Conservation (phyloP, 192 early-diverging fungal genomes). For the Dimargaris xerosporica region DNA sequence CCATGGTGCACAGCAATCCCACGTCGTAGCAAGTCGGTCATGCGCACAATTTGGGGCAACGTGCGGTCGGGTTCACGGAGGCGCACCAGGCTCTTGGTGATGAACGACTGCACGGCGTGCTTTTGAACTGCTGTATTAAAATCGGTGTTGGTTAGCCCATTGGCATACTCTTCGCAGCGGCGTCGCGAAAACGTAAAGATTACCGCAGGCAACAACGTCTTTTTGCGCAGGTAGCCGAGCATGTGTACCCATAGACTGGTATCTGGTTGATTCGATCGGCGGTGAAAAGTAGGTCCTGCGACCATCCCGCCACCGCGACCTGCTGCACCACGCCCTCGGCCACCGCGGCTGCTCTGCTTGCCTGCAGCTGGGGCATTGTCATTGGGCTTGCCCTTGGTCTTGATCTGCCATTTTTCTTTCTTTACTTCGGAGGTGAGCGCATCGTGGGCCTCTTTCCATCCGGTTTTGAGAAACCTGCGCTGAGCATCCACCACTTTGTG, state of each 20-base stretch:
- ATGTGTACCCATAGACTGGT: conserved; percentile 71
- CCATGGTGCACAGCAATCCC: conserved; percentile 97
- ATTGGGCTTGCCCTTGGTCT: conserved; percentile 3
- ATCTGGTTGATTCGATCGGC: conserved; percentile 36
- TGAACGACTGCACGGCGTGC: conserved; percentile 73
- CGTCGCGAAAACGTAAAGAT: conserved; percentile 92
- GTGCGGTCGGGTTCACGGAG: conserved; percentile 71
- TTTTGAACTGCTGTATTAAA: conserved; percentile 62
- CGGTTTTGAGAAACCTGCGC: conserved; percentile 39
- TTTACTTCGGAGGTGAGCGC: conserved; percentile 47
- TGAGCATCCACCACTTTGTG: conserved; percentile 80
- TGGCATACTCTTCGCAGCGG: conserved; percentile 86
- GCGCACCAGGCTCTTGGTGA: conserved; percentile 63
- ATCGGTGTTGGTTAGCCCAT: conserved; percentile 61
- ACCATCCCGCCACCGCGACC: conserved; percentile 27
- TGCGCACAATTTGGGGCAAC: conserved; percentile 77
- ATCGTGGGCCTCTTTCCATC: conserved; percentile 62
- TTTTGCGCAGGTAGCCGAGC: conserved; percentile 55
- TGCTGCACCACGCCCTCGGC: too few species aligned
- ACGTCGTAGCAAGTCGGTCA: conserved; percentile 67
- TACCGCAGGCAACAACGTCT: conserved; percentile 70
- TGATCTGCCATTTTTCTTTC: conserved; percentile 22
- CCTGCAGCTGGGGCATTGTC: neutral
- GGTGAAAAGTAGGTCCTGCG: conserved; percentile 17
- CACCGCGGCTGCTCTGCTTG: conserved; percentile 14